phyloP scores from a whole-genome alignment of 2,329 filamentous ascomycete genomes.

The Xylaria digitata region DNA sequence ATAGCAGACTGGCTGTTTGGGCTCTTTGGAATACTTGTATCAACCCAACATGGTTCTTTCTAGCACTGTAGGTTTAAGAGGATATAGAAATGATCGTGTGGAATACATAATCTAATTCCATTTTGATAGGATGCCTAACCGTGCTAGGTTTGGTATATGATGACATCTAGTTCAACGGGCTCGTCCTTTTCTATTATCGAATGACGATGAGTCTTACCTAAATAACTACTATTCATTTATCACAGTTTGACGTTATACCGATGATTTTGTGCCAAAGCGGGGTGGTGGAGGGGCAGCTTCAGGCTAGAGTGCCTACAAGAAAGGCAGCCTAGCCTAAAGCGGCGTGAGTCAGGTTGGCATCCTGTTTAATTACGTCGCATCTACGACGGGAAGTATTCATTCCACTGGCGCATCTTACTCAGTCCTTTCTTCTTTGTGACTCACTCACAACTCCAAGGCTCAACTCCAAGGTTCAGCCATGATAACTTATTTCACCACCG shows the following conservation, averaged over 20 bases:
- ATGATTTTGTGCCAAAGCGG: constrained; percentile 1
- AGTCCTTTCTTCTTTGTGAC: constrained; percentile 22
- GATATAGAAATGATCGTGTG: neutral
- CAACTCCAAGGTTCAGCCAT: constrained; percentile 17
- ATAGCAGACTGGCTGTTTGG: neutral
- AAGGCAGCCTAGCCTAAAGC: too few relatives aligned
- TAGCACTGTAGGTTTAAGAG: neutral
- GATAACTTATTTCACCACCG: constrained; percentile 42
- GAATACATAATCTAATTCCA: neutral
- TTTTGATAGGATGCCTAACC: neutral
- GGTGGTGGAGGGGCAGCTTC: neutral
- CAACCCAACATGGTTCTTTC: neutral
- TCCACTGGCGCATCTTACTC: neutral
- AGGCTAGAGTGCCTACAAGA: too few relatives aligned
- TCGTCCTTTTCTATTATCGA: too few relatives aligned
- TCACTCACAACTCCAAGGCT: constrained; percentile 15
- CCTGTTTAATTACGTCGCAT: too few relatives aligned
- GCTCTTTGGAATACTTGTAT: neutral
- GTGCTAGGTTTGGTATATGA: too few relatives aligned
- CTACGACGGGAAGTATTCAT: too few relatives aligned
- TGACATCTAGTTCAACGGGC: too few relatives aligned
- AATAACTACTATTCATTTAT: neutral
- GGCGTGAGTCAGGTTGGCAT: too few relatives aligned
- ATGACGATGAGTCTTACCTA: too few relatives aligned
- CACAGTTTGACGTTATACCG: neutral